Evolutionary conservation across 139 green algal species (phyloP).

Genomic region (Axilococcus clingmanii): DNA sequence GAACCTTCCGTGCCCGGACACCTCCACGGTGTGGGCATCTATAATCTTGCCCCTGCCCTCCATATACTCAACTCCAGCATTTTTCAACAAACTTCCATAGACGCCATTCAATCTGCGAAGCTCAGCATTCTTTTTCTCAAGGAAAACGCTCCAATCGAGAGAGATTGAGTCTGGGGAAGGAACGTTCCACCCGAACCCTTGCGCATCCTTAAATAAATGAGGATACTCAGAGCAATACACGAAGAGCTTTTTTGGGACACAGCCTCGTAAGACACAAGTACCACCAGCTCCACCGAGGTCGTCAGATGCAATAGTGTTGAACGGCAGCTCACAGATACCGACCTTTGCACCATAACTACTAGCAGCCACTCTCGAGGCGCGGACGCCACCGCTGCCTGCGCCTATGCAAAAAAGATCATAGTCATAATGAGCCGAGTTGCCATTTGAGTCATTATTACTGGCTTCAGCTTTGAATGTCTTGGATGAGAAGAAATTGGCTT

Average conservation of each 20-base stretch:
- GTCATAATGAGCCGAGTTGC: slow-evolving; percentile 31
- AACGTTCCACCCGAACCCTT: slow-evolving; percentile 74
- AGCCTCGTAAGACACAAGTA: slow-evolving; percentile 95
- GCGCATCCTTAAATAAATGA: slow-evolving; percentile 69
- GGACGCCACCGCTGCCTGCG: slow-evolving; percentile 63
- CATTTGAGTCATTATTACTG: neutral
- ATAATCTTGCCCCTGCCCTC: slow-evolving; percentile 77
- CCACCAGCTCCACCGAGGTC: slow-evolving; percentile 84
- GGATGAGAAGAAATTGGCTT: too few relatives aligned
- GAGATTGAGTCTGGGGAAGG: slow-evolving; percentile 1
- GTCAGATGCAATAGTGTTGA: slow-evolving; percentile 37
- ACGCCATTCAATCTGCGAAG: slow-evolving; percentile 80
- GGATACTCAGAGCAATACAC: slow-evolving; percentile 85
- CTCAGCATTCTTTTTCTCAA: slow-evolving; percentile 70
- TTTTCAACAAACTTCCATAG: slow-evolving; percentile 80
- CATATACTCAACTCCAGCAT: slow-evolving; percentile 50
- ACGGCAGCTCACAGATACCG: slow-evolving; percentile 63
- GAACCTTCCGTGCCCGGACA: slow-evolving; percentile 33
- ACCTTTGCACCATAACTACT: slow-evolving; percentile 57
- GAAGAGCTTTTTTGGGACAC: slow-evolving; percentile 98
- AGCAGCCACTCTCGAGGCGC: slow-evolving; percentile 53
- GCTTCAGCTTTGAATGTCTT: too few relatives aligned
- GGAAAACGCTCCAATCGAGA: slow-evolving; percentile 2
- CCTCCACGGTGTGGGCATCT: slow-evolving; percentile 81
- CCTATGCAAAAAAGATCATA: slow-evolving; percentile 79